Conservation (phyloP, 768 basidiomycete species). For the Lactarius akahatsu region DNA sequence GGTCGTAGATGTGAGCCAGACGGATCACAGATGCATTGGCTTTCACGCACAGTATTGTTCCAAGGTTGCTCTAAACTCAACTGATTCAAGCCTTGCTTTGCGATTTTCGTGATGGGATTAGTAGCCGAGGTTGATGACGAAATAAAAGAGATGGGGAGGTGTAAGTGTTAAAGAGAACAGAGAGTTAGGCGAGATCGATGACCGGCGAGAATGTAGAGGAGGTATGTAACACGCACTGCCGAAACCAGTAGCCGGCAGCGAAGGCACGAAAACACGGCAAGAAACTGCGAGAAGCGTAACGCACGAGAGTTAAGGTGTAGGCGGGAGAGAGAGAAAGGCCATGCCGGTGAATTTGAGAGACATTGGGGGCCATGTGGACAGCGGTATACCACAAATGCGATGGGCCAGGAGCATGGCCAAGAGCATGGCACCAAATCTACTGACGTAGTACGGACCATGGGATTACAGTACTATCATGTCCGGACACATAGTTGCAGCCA, state of each 20-base stretch:
- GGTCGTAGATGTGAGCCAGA: background rate
- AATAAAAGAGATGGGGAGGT: constrained; percentile 40
- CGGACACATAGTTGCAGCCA: too few species aligned
- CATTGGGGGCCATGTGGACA: background rate
- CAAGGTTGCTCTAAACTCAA: constrained; percentile 81
- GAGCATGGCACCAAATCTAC: too few species aligned
- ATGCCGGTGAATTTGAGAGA: constrained; percentile 20
- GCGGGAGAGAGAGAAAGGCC: background rate
- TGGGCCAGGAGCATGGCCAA: too few species aligned
- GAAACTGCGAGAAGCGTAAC: constrained; percentile 9
- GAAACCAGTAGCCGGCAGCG: constrained; percentile 7
- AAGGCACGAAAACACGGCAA: constrained; percentile 12
- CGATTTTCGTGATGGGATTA: constrained; percentile 67
- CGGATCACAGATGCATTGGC: background rate
- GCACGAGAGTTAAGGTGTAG: background rate
- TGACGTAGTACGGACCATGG: too few species aligned
- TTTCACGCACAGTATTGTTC: constrained; percentile 73
- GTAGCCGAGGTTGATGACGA: constrained; percentile 44
- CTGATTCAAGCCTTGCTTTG: constrained; percentile 79
- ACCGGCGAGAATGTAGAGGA: background rate
- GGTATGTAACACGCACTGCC: constrained; percentile 14
- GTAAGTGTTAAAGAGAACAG: constrained; percentile 54
- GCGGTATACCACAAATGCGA: background rate
- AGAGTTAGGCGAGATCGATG: constrained; percentile 37
- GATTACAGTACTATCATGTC: too few species aligned